These are phyloP conservation scores for Phytomonas serpens DNA, from an alignment of 208 protist species.

Conservation along the genomic window DNA sequence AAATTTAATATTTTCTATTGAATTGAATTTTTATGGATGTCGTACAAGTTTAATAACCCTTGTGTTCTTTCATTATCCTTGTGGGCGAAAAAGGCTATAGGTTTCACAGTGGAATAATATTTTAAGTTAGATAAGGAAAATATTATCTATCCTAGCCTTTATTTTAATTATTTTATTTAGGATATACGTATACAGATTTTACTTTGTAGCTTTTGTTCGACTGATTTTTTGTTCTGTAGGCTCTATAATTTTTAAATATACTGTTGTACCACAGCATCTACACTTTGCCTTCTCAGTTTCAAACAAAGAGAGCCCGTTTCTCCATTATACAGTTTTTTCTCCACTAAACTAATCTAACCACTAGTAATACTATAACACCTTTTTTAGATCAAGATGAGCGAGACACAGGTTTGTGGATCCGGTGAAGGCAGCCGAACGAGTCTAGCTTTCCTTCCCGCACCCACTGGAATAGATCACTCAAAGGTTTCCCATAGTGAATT, in stretches of 20 bases:
- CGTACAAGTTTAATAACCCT: neutral
- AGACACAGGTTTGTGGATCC: neutral
- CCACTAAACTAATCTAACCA: constrained; percentile 7
- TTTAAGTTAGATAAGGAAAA: neutral
- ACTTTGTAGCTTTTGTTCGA: neutral
- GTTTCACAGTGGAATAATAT: neutral
- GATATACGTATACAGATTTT: neutral
- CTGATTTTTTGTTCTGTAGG: neutral
- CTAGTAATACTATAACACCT: neutral
- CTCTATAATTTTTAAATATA: neutral
- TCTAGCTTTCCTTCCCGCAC: neutral
- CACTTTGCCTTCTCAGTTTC: neutral
- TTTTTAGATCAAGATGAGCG: neutral
- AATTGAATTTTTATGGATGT: neutral
- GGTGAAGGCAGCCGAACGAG: neutral
- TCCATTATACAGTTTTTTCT: neutral
- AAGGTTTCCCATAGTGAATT: neutral
- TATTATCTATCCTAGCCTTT: neutral
- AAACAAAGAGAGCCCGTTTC: neutral
- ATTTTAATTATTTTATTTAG: constrained; percentile 7
- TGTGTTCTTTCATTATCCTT: neutral
- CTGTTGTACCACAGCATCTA: neutral
- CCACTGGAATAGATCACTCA: neutral
- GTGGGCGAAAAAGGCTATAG: neutral
- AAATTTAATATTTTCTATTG: neutral